Percentiles rank a stretch among this genome's conserved stretches.
Conservation (phyloP, 2,329 filamentous ascomycete genomes). For the Sporothrix globosa region DNA sequence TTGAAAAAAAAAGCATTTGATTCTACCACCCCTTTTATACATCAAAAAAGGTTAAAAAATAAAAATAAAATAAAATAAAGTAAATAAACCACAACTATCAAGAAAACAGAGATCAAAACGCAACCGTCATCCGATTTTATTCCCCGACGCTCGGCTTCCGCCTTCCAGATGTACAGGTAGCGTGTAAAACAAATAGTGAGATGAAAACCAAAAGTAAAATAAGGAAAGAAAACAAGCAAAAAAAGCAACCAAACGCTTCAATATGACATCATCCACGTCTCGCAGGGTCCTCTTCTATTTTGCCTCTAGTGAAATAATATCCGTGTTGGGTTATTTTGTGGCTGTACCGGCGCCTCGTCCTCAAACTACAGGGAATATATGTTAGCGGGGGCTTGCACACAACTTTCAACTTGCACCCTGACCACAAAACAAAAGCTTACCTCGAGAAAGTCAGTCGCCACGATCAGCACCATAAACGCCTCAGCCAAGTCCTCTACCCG, state of each 20-base stretch:
- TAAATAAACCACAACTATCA: background rate
- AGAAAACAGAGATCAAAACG: slow-evolving; percentile 5
- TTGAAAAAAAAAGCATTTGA: too few species aligned
- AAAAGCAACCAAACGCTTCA: slow-evolving; percentile 15
- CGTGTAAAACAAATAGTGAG: background rate
- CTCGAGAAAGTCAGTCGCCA: slow-evolving; percentile 82
- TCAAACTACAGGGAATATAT: slow-evolving; percentile 44
- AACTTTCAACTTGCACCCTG: background rate
- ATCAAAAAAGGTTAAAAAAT: background rate
- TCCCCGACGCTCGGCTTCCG: background rate
- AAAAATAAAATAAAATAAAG: background rate
- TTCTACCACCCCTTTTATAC: too few species aligned
- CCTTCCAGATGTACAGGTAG: slow-evolving; percentile 17
- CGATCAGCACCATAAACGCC: slow-evolving; percentile 80
- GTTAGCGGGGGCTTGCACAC: background rate
- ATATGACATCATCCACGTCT: background rate
- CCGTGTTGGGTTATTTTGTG: slow-evolving; percentile 41
- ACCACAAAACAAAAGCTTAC: slow-evolving; percentile 54
- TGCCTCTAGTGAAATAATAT: slow-evolving; percentile 48
- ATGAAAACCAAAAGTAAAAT: background rate
- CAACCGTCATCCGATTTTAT: slow-evolving; percentile 12
- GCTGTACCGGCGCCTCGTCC: slow-evolving; percentile 45
- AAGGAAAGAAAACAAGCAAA: background rate
- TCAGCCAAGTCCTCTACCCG: slow-evolving; percentile 78
- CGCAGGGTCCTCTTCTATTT: background rate